Base-by-base conservation (phyloP, 352 stramenopile species). In the Pythium brachiatum region DNA sequence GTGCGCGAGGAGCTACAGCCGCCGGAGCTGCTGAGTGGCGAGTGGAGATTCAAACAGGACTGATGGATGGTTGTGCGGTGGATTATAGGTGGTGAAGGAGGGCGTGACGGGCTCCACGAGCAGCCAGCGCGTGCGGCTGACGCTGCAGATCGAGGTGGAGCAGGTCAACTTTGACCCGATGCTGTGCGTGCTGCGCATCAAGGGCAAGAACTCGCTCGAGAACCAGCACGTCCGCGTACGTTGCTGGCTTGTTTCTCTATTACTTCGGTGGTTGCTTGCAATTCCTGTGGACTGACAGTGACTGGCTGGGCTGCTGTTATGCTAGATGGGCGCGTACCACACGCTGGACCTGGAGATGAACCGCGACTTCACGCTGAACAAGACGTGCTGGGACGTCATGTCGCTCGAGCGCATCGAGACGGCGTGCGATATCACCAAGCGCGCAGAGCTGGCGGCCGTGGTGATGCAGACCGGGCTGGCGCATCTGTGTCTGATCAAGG, bases 401-500 rank as follows among this genome's bases (percentile, higher is more conserved):
- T 97, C 91, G 59, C 73, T 99, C 34, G 96, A 99, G 76, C 81
- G 96, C 43, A 96, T 99, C 29, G 90, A 99, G 15, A 96, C 91
- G 66, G 94, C 96, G 23, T 97, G 83, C 57, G 90, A 99, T 75
- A 97, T 98, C 27, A 81, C 95, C 50, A 95, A 96, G 70, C 81
- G 94, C 61, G 96, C 97, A 6, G 96, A 99, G 65, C 75, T 99
- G 20, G 97, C 96, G 15, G 96, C 94, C 43, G 88, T 99, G 41
- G 96, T 99, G 2, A 98, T 99, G 95, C 86, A 98, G 72, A 78
- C 83, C 2, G 97, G 97, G 6, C 74, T 99, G 15, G 96, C 96
- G 25, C 95, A 99, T 72, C 69, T 99, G 29, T 99, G 97, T 74
- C 76, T 99, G n/a, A 96, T 99, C 34, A 99, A 96, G 53, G 94